Evolutionary conservation across 1,284 basidiomycete genomes (phyloP).

Genomic region (Volvariella volvacea): DNA sequence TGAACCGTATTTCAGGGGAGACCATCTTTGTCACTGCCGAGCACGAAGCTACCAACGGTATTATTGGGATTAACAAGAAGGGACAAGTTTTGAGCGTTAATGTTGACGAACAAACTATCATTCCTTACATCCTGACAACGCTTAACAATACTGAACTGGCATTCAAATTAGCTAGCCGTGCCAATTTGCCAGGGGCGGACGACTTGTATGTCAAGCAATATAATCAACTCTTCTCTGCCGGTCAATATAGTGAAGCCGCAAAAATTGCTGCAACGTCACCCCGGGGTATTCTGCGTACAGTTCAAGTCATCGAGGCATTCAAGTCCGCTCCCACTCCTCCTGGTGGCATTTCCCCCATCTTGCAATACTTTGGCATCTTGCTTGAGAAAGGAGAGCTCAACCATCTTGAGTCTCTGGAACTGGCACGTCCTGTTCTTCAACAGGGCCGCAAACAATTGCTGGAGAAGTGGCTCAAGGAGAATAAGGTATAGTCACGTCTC

Average conservation of each 20-base stretch:
- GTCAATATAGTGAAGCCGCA: conserved; percentile 94
- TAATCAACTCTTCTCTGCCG: conserved; percentile 85
- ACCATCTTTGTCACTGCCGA: conserved; percentile 99
- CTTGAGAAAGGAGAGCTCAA: conserved; percentile 98
- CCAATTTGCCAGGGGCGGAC: conserved; percentile 96
- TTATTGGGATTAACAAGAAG: conserved; percentile 99
- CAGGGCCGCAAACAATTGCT: conserved; percentile 97
- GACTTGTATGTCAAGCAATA: conserved; percentile 97
- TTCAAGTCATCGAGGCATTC: conserved; percentile 96
- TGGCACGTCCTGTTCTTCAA: conserved; percentile 92
- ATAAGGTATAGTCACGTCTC: conserved; percentile 80
- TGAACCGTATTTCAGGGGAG: conserved; percentile 99
- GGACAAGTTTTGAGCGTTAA: conserved; percentile 97
- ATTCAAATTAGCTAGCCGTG: conserved; percentile 96
- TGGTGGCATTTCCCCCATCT: conserved; percentile 91
- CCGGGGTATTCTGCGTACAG: conserved; percentile 91
- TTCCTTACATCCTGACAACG: conserved; percentile 91
- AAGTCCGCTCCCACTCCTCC: conserved; percentile 90
- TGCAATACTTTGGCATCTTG: conserved; percentile 98
- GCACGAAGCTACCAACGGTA: conserved; percentile 90
- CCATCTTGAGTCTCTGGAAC: conserved; percentile 93
- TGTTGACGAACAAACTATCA: conserved; percentile 93
- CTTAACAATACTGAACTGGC: conserved; percentile 98
- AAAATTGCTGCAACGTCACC: conserved; percentile 99
- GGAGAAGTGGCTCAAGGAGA: conserved; percentile 99